Percentiles rank a stretch among this genome's conserved stretches.
phyloP scores from a whole-genome alignment of 1,284 basidiomycete genomes.

The Golubevia pallescens region DNA sequence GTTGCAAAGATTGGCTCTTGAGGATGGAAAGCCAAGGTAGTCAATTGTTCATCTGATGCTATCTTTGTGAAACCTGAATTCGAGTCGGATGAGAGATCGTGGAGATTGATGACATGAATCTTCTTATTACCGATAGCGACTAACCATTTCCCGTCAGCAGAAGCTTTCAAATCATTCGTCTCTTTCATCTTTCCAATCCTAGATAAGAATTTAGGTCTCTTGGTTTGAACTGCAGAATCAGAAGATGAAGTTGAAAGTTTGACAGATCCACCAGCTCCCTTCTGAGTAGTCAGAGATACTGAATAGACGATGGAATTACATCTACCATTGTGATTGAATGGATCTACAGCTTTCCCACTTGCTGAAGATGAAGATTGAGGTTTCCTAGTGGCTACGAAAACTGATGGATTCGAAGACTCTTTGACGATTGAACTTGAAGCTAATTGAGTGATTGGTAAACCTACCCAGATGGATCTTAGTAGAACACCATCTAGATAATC shows the following conservation, averaged over 20 bases:
- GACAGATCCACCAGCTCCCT: not conserved
- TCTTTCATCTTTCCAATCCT: constrained; percentile 50
- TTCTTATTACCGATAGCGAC: constrained; percentile 48
- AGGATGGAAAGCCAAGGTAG: constrained; percentile 87
- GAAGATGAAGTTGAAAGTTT: not conserved
- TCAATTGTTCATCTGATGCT: constrained; percentile 68
- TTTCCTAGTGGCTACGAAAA: constrained; percentile 46
- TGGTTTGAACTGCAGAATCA: not conserved
- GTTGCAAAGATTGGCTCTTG: constrained; percentile 91
- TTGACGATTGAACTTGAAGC: constrained; percentile 25
- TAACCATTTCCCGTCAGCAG: constrained; percentile 54
- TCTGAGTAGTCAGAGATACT: constrained; percentile 21
- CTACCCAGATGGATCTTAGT: constrained; percentile 67
- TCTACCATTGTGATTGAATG: not conserved
- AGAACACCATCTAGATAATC: constrained; percentile 87
- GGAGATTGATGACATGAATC: constrained; percentile 41
- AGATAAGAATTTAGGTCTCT: constrained; percentile 19
- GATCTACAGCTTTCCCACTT: no score
- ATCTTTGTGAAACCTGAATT: constrained; percentile 38
- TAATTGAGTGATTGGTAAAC: constrained; percentile 45
- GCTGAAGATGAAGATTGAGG: constrained; percentile 8
- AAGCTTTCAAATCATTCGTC: constrained; percentile 31
- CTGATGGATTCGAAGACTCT: constrained; percentile 13
- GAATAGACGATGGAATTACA: constrained; percentile 46
- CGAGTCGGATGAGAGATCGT: constrained; percentile 5